These are phyloP conservation scores for Cyberlindnera mycetangii DNA, from an alignment of 805 yeast species.

Conservation along the genomic window DNA sequence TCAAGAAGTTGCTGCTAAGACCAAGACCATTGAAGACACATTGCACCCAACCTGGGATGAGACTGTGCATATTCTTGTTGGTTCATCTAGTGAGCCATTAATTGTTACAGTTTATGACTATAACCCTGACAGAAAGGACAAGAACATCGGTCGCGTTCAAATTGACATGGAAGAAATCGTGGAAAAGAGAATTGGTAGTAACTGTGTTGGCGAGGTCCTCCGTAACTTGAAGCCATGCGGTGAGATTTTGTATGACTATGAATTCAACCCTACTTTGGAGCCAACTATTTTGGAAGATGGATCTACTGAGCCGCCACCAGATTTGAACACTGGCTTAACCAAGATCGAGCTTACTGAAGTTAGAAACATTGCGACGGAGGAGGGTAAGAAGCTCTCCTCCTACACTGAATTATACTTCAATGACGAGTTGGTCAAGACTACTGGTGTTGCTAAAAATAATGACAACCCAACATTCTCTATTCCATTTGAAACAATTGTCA, in stretches of 20 bases:
- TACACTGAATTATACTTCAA: constrained; percentile 71
- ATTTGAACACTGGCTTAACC: constrained; percentile 89
- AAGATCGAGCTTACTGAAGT: constrained; percentile 64
- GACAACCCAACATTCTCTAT: constrained; percentile 67
- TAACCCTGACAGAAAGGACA: constrained; percentile 79
- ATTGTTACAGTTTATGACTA: constrained; percentile 69
- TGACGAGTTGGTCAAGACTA: constrained; percentile 54
- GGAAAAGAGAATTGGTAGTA: constrained; percentile 47
- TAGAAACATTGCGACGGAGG: constrained; percentile 36
- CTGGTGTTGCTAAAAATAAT: constrained; percentile 56
- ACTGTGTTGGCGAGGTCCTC: constrained; percentile 54
- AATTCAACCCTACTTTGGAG: constrained; percentile 70
- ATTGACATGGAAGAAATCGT: constrained; percentile 67
- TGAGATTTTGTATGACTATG: constrained; percentile 62
- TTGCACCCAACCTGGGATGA: constrained; percentile 82
- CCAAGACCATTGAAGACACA: constrained; percentile 67
- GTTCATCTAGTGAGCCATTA: constrained; percentile 80
- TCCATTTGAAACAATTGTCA: constrained; percentile 62
- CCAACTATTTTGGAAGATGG: constrained; percentile 70
- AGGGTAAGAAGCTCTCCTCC: constrained; percentile 53
- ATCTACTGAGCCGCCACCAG: constrained; percentile 81
- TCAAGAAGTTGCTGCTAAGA: constrained; percentile 62
- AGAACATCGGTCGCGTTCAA: constrained; percentile 72
- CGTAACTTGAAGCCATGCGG: constrained; percentile 88
- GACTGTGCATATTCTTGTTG: constrained; percentile 64